These are phyloP conservation scores for Gaeumannomyces tritici DNA, from an alignment of 2,329 filamentous ascomycete species.

Conservation along the genomic window DNA sequence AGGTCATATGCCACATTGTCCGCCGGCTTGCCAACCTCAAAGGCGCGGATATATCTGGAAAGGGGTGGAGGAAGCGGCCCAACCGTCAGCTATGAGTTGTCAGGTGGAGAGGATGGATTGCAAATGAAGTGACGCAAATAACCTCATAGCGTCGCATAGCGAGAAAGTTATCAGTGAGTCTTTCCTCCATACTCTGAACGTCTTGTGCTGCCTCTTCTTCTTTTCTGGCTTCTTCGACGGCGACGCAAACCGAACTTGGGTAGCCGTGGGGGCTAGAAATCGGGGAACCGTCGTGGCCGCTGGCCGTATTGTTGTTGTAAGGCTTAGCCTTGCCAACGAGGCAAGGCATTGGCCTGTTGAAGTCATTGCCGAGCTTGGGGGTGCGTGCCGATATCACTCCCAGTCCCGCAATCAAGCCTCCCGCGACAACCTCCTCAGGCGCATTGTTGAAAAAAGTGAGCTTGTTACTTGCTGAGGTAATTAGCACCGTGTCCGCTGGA, in stretches of 20 bases:
- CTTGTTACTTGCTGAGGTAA: background rate
- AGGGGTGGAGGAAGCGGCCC: background rate
- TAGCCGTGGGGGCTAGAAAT: conserved; percentile 36
- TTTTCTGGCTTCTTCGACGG: conserved; percentile 41
- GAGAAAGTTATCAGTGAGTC: conserved; percentile 63
- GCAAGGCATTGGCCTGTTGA: conserved; percentile 42
- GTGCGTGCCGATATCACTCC: background rate
- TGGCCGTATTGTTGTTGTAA: conserved; percentile 32
- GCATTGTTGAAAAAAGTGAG: background rate
- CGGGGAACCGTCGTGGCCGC: conserved; percentile 32
- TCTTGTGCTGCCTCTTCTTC: conserved; percentile 54
- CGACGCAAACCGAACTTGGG: conserved; percentile 33
- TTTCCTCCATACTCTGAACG: conserved; percentile 56
- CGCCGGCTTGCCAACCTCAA: conserved; percentile 77
- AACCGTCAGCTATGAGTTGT: conserved; percentile 7
- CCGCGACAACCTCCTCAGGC: background rate
- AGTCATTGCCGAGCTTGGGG: conserved; percentile 29
- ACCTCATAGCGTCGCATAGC: conserved; percentile 90
- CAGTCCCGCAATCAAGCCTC: background rate
- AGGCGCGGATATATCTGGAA: conserved; percentile 74
- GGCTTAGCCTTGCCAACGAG: conserved; percentile 41
- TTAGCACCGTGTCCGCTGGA: background rate
- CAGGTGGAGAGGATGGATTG: conserved; percentile 4
- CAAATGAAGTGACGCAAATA: conserved; percentile 15
- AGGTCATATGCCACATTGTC: conserved; percentile 78